Base-by-base conservation (phyloP, 2,329 filamentous ascomycete species). In the Alternaria ethzedia region DNA sequence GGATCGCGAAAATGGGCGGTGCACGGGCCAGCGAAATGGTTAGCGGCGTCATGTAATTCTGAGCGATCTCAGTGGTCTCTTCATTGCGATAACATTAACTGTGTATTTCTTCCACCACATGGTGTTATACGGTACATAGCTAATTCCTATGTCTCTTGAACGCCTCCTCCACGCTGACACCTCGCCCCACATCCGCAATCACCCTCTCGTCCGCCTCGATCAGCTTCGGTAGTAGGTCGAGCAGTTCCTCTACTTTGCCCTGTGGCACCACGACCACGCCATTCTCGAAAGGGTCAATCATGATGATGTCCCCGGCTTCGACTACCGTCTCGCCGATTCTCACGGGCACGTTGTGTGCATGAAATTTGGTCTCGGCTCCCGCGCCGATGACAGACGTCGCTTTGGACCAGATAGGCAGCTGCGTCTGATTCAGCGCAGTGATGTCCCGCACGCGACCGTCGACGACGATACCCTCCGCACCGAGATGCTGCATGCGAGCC, bases 371-470 rank as follows among this genome's bases (percentile, higher is more conserved):
- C 72, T 87, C 84, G 11, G 83, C 85, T 5, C 86, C 86, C 10
- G 86, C 82, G 13, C 88, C 87, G 28, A 90, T 85, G 13, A 87
- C 86, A 47, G 86, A 89, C 26, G 84, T 83, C 12, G 84, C 86
- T 60, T 81, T 83, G 7, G 84, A 83, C 85, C 88, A 90, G 49
- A 90, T 87, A 44, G 88, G 86, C 36, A 92, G 72, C 32, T 82
- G 83, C 11, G 86, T 86, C 15, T 77, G 83, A 58, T 81, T 82
- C 62, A 92, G 77, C 72, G 91, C 88, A 15, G 80, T 81, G 17
- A 93, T 71, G 80, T 94, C 91, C 64, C 91, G 84, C 6, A 90
- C 86, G 43, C 91, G 82, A 1, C 91, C 91, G 68, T 88, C 85
- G 8, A 92, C 88, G n/a, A 93, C 80, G 11, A 90, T 85, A 3